Conservation (phyloP, 768 basidiomycete genomes). For the Cystoderma amianthinum region DNA sequence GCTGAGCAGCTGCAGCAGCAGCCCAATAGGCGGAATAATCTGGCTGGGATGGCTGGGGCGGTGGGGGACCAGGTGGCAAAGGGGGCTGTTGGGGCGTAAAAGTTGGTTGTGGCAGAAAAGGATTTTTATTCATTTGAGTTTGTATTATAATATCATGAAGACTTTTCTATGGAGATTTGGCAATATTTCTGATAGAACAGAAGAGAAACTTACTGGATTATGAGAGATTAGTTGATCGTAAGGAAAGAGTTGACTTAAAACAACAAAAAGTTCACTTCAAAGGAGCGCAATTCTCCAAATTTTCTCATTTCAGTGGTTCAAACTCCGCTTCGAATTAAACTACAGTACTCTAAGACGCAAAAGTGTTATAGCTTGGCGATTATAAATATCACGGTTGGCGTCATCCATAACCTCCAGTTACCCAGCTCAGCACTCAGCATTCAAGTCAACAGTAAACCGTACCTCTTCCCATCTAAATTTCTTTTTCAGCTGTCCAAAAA, state of each 20-base stretch:
- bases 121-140: slow-evolving; percentile 74
- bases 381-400: slow-evolving; percentile 49
- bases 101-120: slow-evolving; percentile 63
- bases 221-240: background rate
- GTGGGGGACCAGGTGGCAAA: slow-evolving; percentile 74
- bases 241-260: too few species aligned
- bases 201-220: too few species aligned
- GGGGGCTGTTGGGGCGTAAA: slow-evolving; percentile 72
- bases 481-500: slow-evolving; percentile 76
- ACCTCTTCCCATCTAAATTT: slow-evolving; percentile 71
- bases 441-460: slow-evolving; percentile 7
- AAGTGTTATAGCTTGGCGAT: slow-evolving; percentile 60
- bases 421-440: background rate
- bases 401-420: slow-evolving; percentile 52
- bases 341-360: slow-evolving; percentile 35
- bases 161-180: too few species aligned
- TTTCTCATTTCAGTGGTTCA: background rate
- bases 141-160: slow-evolving; percentile 4
- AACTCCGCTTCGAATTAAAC: background rate
- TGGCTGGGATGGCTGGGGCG: slow-evolving; percentile 56
- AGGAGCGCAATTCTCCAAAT: background rate
- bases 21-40: slow-evolving; percentile 81
- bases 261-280: background rate
- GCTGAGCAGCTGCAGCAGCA: slow-evolving; percentile 43
- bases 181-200: too few species aligned